Conservation (phyloP, 23 red algal species). For the Gracilaria domingensis region DNA sequence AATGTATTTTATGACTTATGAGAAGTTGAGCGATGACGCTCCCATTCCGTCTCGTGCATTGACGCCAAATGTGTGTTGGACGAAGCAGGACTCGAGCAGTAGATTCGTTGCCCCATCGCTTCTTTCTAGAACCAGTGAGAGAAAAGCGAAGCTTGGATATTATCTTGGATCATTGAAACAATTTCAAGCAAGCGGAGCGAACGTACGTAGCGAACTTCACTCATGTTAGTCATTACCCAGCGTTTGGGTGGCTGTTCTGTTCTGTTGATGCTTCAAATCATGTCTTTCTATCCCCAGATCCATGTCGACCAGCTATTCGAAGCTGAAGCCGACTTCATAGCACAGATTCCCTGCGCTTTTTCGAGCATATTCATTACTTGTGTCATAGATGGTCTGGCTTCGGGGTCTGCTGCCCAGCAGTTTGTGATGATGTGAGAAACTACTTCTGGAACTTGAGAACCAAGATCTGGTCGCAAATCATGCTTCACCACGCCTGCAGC, state of each 20-base stretch:
- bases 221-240: not conserved
- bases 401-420: conserved; percentile 55
- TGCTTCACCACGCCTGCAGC: conserved; percentile 50
- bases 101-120: no score
- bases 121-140: no score
- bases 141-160: no score
- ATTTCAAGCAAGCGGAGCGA: no score
- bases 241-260: not conserved
- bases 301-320: conserved; percentile 14
- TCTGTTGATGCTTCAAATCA: not conserved
- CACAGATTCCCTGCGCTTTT: conserved; percentile 1
- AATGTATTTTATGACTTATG: no score
- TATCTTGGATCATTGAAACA: no score
- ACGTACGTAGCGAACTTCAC: not conserved
- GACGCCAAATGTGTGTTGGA: no score
- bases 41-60: no score
- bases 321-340: not conserved
- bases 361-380: conserved; percentile 33
- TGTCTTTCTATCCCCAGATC: not conserved
- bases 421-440: conserved; percentile 34
- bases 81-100: no score
- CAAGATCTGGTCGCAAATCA: conserved; percentile 40
- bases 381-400: conserved; percentile 41
- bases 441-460: not conserved
- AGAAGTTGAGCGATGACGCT: no score